Percentiles rank a stretch among this genome's conserved stretches.
phyloP scores from a whole-genome alignment of 257 asterid genomes.

The Prunella vulgaris region DNA sequence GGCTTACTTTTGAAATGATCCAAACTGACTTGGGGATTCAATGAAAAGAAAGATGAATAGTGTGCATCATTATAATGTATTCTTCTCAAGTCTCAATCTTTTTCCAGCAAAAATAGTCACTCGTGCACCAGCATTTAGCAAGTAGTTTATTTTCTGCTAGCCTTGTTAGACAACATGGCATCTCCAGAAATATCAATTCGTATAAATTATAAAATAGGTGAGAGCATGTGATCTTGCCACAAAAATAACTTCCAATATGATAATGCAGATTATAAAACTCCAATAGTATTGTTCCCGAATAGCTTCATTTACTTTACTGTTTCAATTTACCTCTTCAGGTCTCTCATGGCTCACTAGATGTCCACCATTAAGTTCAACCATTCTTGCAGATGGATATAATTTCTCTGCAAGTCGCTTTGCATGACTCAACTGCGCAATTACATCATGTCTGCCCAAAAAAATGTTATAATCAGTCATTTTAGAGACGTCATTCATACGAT shows the following conservation, averaged over 20 bases:
- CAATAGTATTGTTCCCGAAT: background rate
- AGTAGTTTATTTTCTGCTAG: background rate
- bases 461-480: constrained; percentile 18
- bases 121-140: background rate
- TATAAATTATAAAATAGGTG: background rate
- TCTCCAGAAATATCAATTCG: background rate
- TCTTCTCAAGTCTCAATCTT: background rate
- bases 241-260: background rate
- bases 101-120: background rate
- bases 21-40: too few species aligned
- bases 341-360: constrained; percentile 96
- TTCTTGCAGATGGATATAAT: constrained; percentile 77
- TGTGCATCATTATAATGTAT: background rate
- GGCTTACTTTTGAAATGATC: too few species aligned
- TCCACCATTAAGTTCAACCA: constrained; percentile 96
- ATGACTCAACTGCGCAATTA: constrained; percentile 90
- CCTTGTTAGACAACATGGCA: background rate
- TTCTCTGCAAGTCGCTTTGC: constrained; percentile 81
- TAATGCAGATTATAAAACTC: background rate
- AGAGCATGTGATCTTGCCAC: background rate
- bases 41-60: too few species aligned
- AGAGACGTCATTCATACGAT: background rate
- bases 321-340: constrained; percentile 69
- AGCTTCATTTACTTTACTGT: background rate
- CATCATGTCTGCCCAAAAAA: constrained; percentile 54